Conservation (phyloP, 805 yeast species). For the Isabelozyma heimii region DNA sequence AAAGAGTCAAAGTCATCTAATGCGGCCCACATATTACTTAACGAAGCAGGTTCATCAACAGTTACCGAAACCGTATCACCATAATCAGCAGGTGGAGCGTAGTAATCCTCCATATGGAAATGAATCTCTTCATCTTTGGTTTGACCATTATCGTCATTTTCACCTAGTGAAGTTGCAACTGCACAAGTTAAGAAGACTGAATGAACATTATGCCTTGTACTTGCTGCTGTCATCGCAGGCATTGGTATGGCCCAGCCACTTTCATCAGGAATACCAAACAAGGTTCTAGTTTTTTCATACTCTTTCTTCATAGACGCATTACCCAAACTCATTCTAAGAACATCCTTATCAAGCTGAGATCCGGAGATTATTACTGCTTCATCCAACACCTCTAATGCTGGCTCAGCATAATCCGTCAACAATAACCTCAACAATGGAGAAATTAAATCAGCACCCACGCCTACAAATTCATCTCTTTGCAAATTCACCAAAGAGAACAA, state of each 20-base stretch:
- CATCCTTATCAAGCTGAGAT: constrained; percentile 85
- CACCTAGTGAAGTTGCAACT: constrained; percentile 34
- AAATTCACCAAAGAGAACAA: constrained; percentile 77
- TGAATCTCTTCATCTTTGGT: constrained; percentile 40
- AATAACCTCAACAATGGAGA: constrained; percentile 81
- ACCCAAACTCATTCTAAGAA: constrained; percentile 87
- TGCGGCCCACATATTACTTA: constrained; percentile 91
- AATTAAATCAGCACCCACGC: constrained; percentile 92
- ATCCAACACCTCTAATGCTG: constrained; percentile 86
- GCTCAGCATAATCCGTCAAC: constrained; percentile 83
- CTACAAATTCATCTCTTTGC: constrained; percentile 72
- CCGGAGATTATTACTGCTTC: constrained; percentile 85
- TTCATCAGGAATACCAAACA: constrained; percentile 93
- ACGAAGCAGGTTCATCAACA: constrained; percentile 62
- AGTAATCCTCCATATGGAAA: constrained; percentile 62
- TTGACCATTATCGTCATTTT: constrained; percentile 23
- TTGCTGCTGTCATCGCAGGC: constrained; percentile 88
- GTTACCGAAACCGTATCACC: constrained; percentile 49
- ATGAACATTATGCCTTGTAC: constrained; percentile 89
- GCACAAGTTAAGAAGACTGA: constrained; percentile 90
- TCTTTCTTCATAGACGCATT: constrained; percentile 74
- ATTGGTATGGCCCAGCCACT: constrained; percentile 97
- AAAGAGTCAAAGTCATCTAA: constrained; percentile 86
- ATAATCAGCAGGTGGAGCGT: constrained; percentile 32
- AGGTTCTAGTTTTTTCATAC: constrained; percentile 79